Conservation (phyloP, 441 rosid genomes). For the Euphorbia celastroides region DNA sequence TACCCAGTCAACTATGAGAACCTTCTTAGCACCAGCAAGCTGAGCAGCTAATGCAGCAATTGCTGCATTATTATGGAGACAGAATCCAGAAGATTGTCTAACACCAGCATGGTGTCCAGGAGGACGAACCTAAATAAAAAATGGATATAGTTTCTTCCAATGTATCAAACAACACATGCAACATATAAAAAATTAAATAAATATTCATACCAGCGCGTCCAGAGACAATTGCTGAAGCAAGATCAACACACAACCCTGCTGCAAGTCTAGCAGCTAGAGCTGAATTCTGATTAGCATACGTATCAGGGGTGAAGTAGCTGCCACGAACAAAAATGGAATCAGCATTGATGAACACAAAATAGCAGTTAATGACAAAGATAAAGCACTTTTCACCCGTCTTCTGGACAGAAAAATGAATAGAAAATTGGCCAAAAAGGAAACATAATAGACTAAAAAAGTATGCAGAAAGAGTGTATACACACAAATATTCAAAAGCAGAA, state of each 20-base stretch:
- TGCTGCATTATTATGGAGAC: constrained; percentile 99
- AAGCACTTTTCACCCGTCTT: not conserved
- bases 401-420: not conserved
- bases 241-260: constrained; percentile 98
- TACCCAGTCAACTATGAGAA: constrained; percentile 97
- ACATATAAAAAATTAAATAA: constrained; percentile 9
- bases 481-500: too few species aligned
- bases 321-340: constrained; percentile 21
- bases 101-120: constrained; percentile 99
- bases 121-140: constrained; percentile 73
- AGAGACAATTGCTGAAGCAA: constrained; percentile 74
- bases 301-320: constrained; percentile 97
- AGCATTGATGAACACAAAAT: constrained; percentile 7
- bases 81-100: constrained; percentile 90
- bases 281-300: constrained; percentile 96
- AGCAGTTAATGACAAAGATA: not conserved
- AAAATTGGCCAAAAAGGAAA: not conserved
- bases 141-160: constrained; percentile 10
- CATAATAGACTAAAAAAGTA: not conserved
- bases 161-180: not conserved
- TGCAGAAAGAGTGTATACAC: too few species aligned
- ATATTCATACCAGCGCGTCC: constrained; percentile 73
- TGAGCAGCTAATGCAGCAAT: constrained; percentile 91
- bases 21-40: constrained; percentile 89
- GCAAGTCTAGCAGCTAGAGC: constrained; percentile 98